Base-by-base conservation (phyloP, 148 eudicot species). In the Rhododendron henanense region DNA sequence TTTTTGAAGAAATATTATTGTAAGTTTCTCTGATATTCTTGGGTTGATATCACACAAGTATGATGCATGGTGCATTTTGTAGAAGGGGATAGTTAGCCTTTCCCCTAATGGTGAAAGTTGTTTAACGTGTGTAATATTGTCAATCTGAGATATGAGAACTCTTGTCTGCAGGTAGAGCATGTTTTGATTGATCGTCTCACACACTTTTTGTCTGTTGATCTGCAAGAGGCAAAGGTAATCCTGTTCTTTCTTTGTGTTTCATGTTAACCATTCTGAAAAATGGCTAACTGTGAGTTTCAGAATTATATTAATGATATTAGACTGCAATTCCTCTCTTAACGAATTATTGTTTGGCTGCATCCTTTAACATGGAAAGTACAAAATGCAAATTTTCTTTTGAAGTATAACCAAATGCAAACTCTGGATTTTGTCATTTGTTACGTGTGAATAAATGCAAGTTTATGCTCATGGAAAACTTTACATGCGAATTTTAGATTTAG, bases 171-270 rank as follows among this genome's bases (percentile, higher is more conserved):
- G 99, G 97, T 96, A 75, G 99, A 96, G 88, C 99, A 96, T 92
- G 98, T 95, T 74, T 91, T 96, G 85, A 91, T 94, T 83, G 99
- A 95, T 89, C 98, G 98, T 83, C 87, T 96, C 85, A 85, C 88
- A 14, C 93, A 96, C 78, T 95, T 96, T 87, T 89, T 96, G 88
- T 93, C 99, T 80, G 92, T 91, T 86, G 99, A 96, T 91, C 89
- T 96, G 87, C 98, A 95, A 92, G 94, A 91, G 85, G 96, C 94
- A 75, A 96, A 95, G 99, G 99, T 96, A 91, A 63, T 71, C 44
- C 23, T 51, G 81, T 19, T 31, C 81, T 63, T 76, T 37, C 76
- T 83, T n/a, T 81, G 78, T 50, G 51, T 53, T 19, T n/a, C 59
- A 35, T 55, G n/a, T 35, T 84, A 44, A 41, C 18, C 4, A 1